phyloP scores from a whole-genome alignment of 1,284 basidiomycete species.

The Tilletia walkeri region DNA sequence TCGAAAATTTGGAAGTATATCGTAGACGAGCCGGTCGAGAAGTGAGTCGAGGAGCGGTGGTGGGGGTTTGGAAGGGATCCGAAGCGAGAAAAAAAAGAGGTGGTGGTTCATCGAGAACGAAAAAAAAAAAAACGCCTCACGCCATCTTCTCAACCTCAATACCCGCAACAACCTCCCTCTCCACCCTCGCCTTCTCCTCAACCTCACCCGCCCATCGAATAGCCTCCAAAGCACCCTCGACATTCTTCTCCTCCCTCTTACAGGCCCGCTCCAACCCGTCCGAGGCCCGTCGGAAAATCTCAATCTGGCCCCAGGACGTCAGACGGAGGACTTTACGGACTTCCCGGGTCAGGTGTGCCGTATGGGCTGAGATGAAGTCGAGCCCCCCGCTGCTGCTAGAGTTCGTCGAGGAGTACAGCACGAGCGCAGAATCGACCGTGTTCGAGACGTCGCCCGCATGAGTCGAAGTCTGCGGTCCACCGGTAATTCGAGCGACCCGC shows the following conservation, averaged over 20 bases:
- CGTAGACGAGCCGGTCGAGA: too few species aligned
- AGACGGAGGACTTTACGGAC: conserved; percentile 89
- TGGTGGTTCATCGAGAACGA: background rate
- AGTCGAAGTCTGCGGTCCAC: background rate
- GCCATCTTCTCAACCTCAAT: conserved; percentile 17
- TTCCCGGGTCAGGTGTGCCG: conserved; percentile 74
- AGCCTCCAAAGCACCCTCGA: conserved; percentile 39
- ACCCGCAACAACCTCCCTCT: background rate
- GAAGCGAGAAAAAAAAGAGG: too few species aligned
- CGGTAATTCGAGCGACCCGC: conserved; percentile 16
- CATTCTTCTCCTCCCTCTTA: conserved; percentile 40
- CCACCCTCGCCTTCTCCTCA: background rate
- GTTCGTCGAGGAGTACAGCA: background rate
- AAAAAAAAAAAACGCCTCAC: background rate
- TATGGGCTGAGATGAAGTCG: conserved; percentile 69
- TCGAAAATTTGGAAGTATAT: too few species aligned
- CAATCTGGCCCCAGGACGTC: conserved; percentile 86
- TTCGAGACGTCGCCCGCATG: conserved; percentile 13
- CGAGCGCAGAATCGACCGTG: conserved; percentile 10
- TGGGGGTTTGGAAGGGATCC: too few species aligned
- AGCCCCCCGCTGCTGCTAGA: background rate
- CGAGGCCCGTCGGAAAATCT: conserved; percentile 66
- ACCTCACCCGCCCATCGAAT: conserved; percentile 34
- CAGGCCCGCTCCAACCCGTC: conserved; percentile 13
- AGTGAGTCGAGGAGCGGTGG: too few species aligned